Evolutionary conservation across 2,329 filamentous ascomycete species (phyloP), one percentile per base, ranked within the genome.

Genomic region (Neophaeococcomyces mojaviensis): DNA sequence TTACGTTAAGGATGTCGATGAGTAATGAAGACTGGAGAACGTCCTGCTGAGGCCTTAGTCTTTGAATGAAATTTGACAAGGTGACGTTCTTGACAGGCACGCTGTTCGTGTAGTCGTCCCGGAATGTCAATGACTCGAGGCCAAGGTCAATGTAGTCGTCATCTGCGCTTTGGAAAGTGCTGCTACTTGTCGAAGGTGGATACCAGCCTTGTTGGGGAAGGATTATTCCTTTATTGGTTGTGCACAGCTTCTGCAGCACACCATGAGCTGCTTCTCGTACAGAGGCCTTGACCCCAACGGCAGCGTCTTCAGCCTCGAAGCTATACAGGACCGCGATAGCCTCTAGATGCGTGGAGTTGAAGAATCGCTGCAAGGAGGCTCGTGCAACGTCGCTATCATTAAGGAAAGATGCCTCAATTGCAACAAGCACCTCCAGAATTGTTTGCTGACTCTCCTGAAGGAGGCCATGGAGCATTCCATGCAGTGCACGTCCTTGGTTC

Each of bases 151-250:
- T 76, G 33, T 67, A 67, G 18, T 68, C 61, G 35, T 77, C 67
- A 35, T 70, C 66, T 3, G 70, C 60, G 30, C 70, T 65, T 8
- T 68, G 64, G 35, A 68, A 64, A 16, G 73, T 68, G 44, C 84
- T 78, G 2, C 79, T 72, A 49, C 84, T 79, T 38, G 75, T 69
- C 10, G 78, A 77, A 33, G 82, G 79, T 5, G 88, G 86, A 63
- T 97, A 97, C 65, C 88, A 86, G n/a, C 88, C 89, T 30, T 79
- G 80, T 48, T 86, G 82, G 3, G 81, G 77, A 44, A 88, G 77
- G 43, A 95, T 68, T 2, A 94, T 76, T 12, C 90, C 92, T 40
- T 79, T 3, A 73, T 74, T 0, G 81, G 70, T 34, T 78, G 82
- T 94, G 64, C 88, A 96, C 3, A 85, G 75, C 30, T 79, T 71